Conservation (phyloP, 345 rosid genomes). For the Firmiana major region DNA sequence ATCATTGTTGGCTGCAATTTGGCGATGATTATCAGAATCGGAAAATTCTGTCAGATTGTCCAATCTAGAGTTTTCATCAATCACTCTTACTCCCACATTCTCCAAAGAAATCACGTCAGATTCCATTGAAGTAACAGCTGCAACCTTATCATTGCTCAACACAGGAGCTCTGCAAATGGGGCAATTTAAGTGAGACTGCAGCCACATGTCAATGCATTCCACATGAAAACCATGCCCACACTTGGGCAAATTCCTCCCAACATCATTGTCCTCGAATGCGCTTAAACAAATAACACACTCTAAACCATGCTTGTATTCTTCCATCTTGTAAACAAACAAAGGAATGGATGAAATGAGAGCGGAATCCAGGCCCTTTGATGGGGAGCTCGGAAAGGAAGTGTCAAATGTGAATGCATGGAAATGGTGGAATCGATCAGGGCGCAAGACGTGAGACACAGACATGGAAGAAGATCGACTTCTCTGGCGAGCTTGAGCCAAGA, state of each 20-base stretch:
- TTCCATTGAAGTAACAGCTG: constrained; percentile 1
- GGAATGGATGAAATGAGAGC: constrained; percentile 66
- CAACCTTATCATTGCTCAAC: constrained; percentile 12
- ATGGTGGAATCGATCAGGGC: constrained; percentile 34
- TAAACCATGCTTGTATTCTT: constrained; percentile 17
- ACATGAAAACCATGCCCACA: constrained; percentile 79
- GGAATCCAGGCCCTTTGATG: constrained; percentile 58
- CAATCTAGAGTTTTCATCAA: constrained; percentile 21
- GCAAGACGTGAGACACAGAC: constrained; percentile 29
- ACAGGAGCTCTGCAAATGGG: constrained; percentile 66
- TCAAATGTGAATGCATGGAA: constrained; percentile 33
- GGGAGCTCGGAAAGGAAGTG: neutral
- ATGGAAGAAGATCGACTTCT: constrained; percentile 23
- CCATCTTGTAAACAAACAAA: constrained; percentile 42
- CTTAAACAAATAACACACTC: constrained; percentile 80
- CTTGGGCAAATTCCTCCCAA: constrained; percentile 48
- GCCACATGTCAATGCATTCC: constrained; percentile 84
- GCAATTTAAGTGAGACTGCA: constrained; percentile 63
- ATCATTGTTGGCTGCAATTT: constrained; percentile 20
- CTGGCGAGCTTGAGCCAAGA: constrained; percentile 44
- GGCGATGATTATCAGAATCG: constrained; percentile 14
- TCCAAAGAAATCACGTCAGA: constrained; percentile 16
- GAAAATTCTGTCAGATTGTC: constrained; percentile 26
- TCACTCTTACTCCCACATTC: constrained; percentile 9
- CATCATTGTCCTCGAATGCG: constrained; percentile 55